Evolutionary conservation across 192 early-diverging fungal species (phyloP).

Genomic region (Coemansia reversa): DNA sequence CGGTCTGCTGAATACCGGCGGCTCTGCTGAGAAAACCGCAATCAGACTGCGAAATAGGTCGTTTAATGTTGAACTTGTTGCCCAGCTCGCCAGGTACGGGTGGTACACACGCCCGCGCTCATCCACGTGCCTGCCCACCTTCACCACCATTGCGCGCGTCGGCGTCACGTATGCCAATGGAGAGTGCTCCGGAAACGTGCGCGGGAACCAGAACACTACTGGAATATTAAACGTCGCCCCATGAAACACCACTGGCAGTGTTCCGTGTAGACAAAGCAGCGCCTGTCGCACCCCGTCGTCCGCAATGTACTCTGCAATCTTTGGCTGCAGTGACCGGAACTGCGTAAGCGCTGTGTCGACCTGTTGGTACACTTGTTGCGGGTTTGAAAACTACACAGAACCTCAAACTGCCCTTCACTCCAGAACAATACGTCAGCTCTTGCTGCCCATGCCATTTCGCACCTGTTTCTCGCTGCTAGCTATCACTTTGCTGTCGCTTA

Average conservation of each 20-base stretch:
- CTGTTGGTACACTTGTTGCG: constrained; percentile 26
- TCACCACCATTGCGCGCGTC: constrained; percentile 83
- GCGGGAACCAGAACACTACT: constrained; percentile 84
- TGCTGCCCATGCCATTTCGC: not conserved
- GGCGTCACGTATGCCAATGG: constrained; percentile 87
- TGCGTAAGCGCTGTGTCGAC: constrained; percentile 33
- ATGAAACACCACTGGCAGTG: constrained; percentile 81
- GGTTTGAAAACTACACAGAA: constrained; percentile 34
- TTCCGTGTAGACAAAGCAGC: constrained; percentile 83
- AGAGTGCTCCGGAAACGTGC: constrained; percentile 72
- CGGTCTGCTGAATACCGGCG: constrained; percentile 46
- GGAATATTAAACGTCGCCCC: constrained; percentile 88
- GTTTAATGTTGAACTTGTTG: constrained; percentile 24
- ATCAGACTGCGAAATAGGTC: constrained; percentile 38
- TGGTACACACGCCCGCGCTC: constrained; percentile 78
- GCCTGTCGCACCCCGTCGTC: constrained; percentile 52
- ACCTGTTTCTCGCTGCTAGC: not conserved
- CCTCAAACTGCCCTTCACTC: not conserved
- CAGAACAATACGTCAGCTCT: not conserved
- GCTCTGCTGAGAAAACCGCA: constrained; percentile 47
- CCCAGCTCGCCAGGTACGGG: constrained; percentile 79
- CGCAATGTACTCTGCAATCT: constrained; percentile 40
- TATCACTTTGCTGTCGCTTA: constrained; percentile 13
- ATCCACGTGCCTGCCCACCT: constrained; percentile 81
- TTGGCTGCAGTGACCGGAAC: constrained; percentile 35